Evolutionary conservation across 371 early-diverging fungal species (phyloP), one percentile per base, ranked within the genome.

Genomic region (Capniomyces stellatus): DNA sequence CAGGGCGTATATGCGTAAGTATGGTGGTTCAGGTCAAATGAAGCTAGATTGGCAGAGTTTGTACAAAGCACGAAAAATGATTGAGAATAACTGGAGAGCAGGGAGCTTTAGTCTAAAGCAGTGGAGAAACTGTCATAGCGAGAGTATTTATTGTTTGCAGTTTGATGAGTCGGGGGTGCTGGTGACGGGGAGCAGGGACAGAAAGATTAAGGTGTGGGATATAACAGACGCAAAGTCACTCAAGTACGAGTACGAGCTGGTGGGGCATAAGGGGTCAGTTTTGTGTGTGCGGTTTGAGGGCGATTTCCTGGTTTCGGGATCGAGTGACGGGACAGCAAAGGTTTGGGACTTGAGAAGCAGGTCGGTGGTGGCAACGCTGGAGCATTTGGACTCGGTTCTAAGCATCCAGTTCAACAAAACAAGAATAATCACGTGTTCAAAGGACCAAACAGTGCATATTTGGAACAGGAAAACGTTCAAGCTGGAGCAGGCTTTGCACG

Each of bases 111-210:
- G 70, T 8, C 65, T 74, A 15, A 66, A 71, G 25, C 66, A 71
- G 12, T 73, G 85, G 29, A 76, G 81, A 41, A 25, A 48, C 18
- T 82, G 92, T 27, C 98, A 97, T 60, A 56, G 71, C 0, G 97
- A 94, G 54, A 81, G 89, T 24, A 87, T 98, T 29, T 90, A 97
- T 57, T 88, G 90, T 52, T 70, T 96, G 43, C 92, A 94, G 64
- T 91, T 94, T 67, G 94, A 93, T 58, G 74, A 76, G 12, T 82
- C 90, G 50, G 90, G 89, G 64, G 82, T 92, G 49, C 80, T 94
- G 46, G 79, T 83, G 15, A 92, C 91, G 6, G 87, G 89, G 4
- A 90, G 92, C 56, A 87, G 93, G 50, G 99, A 99, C 71, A 72
- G 78, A 28, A 83, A 87, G 3, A 77, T 95, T 54, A 81, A 81